These are phyloP conservation scores for Falciphora oryzae DNA, from an alignment of 2,329 filamentous ascomycete genomes.

Conservation along the genomic window DNA sequence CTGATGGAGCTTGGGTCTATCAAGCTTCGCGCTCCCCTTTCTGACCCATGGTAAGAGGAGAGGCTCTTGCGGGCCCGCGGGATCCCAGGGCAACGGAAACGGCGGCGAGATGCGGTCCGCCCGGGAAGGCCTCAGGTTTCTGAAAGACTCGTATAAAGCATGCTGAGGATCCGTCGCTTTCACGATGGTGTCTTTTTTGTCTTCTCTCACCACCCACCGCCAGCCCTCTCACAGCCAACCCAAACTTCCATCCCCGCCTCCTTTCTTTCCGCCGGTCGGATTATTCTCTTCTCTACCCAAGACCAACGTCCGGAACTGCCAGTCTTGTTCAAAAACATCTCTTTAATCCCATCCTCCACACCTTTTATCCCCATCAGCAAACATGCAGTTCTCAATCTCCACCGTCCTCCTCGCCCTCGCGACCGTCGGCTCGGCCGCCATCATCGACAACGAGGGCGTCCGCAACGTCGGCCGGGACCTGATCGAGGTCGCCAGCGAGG, in stretches of 20 bases:
- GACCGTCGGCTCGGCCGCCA: background rate
- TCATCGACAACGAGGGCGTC: slow-evolving; percentile 1
- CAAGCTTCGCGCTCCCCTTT: too few relatives aligned
- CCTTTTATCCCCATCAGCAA: background rate
- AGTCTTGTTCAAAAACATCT: too few relatives aligned
- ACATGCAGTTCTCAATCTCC: slow-evolving; percentile 2
- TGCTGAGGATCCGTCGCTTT: background rate
- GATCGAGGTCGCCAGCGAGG: slow-evolving; percentile 14
- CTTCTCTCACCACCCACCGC: background rate
- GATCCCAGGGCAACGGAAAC: background rate
- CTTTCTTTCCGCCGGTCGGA: background rate
- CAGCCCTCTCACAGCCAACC: background rate
- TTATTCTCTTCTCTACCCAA: background rate
- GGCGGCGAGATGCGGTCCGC: background rate
- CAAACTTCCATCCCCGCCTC: background rate
- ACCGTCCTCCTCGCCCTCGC: background rate
- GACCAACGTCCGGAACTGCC: too few relatives aligned
- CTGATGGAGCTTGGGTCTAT: too few relatives aligned
- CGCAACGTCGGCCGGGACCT: slow-evolving; percentile 19
- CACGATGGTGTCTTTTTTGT: background rate
- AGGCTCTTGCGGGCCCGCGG: too few relatives aligned
- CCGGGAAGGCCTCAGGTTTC: background rate
- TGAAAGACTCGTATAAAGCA: background rate
- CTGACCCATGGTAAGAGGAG: too few relatives aligned
- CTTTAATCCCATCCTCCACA: background rate